Conservation (phyloP, 768 basidiomycete species). For the Paxillus involutus region DNA sequence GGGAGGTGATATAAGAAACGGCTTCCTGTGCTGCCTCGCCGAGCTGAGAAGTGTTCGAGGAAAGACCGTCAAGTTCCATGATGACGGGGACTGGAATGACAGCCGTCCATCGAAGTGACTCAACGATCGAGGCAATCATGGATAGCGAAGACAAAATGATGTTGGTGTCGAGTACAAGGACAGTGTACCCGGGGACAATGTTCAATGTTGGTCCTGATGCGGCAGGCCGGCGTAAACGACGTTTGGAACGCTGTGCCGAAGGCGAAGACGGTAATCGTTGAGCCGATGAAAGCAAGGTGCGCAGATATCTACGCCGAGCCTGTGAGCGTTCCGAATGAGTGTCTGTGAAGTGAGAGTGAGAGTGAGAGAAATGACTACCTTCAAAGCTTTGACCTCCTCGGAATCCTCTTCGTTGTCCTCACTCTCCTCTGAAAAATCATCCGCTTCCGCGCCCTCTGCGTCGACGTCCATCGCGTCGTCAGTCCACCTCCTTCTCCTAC, state of each 20-base stretch:
- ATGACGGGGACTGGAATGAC: slow-evolving; percentile 92
- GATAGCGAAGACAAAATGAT: slow-evolving; percentile 84
- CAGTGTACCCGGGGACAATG: slow-evolving; percentile 82
- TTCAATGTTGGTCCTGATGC: slow-evolving; percentile 43
- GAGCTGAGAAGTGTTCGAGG: slow-evolving; percentile 59
- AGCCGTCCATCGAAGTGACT: slow-evolving; percentile 82
- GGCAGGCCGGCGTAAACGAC: slow-evolving; percentile 26
- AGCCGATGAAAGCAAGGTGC: slow-evolving; percentile 58
- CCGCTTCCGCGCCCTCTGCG: slow-evolving; percentile 47
- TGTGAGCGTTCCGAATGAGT: slow-evolving; percentile 28
- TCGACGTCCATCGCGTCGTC: slow-evolving; percentile 78
- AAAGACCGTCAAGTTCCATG: slow-evolving; percentile 95
- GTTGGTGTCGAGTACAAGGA: slow-evolving; percentile 94
- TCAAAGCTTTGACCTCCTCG: slow-evolving; percentile 75
- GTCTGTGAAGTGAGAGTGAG: slow-evolving; percentile 3
- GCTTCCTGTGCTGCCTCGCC: slow-evolving; percentile 75
- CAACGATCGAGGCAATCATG: slow-evolving; percentile 71
- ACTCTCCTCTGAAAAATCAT: slow-evolving; percentile 42
- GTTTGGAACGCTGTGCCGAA: slow-evolving; percentile 28
- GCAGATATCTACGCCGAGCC: slow-evolving; percentile 76
- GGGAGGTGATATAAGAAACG: slow-evolving; percentile 70
- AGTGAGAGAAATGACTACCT: slow-evolving; percentile 47
- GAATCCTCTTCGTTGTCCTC: slow-evolving; percentile 68
- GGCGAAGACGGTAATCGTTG: slow-evolving; percentile 27
- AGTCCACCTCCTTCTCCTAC: slow-evolving; percentile 58